Base-by-base conservation (phyloP, 139 green algal genomes). In the Chlamydomonas incerta region DNA sequence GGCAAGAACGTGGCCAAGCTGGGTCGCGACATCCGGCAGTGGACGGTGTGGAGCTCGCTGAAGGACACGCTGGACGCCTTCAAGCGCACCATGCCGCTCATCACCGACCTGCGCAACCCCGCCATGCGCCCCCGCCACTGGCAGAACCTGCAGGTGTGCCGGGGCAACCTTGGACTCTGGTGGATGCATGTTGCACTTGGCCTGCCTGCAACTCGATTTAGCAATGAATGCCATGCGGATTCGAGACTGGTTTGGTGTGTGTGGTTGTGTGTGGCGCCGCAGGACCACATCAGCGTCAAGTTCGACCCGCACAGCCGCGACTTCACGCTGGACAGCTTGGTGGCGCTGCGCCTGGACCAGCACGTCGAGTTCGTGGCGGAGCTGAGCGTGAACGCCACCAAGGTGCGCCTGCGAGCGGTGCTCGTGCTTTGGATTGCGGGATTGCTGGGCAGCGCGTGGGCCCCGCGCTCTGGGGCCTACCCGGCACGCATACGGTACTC, bases 71-170 rank as follows among this genome's bases (percentile, higher is more conserved):
- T 97, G 31, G 96, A 97, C 57, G 87, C 93, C n/a, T 98, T 98
- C 94, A 97, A 98, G 92, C 89, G 89, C 74, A 98, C 95, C 28
- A 96, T 98, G 96, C 96, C 95, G 9, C 92, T 98, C 71, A 95
- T 98, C 87, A 95, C 93, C 20, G 94, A 98, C 90, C 88, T 98
- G 88, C 89, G 95, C 28, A 98, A 97, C 91, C 91, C 91, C 6
- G 94, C 94, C 46, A 96, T 98, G 93, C 91, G 96, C 5, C 70
- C 89, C 31, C 91, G 96, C 5, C 96, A 98, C 82, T 98, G 96
- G 96, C 85, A 95, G 67, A 74, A 93, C 55, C 92, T 98, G 63
- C 95, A 96, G 94, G 92, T 94, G n/a, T n/a, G n/a, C n/a, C n/a
- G n/a, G n/a, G n/a, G n/a, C n/a, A n/a, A n/a, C n/a, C n/a, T n/a